These are phyloP conservation scores for Penicillium flavigenum DNA, from an alignment of 495 filamentous ascomycete species.

Conservation along the genomic window DNA sequence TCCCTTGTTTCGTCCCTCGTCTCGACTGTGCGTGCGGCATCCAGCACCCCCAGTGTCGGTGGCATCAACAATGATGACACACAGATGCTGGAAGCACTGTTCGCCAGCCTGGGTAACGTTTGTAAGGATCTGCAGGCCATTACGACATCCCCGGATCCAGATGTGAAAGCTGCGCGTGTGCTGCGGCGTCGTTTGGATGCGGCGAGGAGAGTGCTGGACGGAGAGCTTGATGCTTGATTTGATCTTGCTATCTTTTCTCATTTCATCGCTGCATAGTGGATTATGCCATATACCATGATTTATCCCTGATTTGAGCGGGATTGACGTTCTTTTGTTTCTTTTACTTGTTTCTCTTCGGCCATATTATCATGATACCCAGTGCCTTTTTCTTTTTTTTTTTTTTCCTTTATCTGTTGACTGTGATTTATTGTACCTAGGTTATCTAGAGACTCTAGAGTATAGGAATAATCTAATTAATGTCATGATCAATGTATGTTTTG, in stretches of 20 bases:
- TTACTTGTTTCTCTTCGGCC: conserved; percentile 8
- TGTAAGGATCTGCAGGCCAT: conserved; percentile 65
- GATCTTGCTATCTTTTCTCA: conserved; percentile 5
- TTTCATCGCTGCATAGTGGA: conserved; percentile 10
- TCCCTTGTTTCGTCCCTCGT: conserved; percentile 40
- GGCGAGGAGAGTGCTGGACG: conserved; percentile 70
- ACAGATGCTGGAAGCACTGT: conserved; percentile 71
- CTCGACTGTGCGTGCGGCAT: conserved; percentile 42
- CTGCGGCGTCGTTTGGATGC: conserved; percentile 70
- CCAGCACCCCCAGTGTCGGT: conserved; percentile 36
- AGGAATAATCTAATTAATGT: background rate
- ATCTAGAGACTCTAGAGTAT: background rate
- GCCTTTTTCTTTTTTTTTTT: background rate
- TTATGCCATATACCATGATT: conserved; percentile 20
- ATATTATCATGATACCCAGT: conserved; percentile 28
- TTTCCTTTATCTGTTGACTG: background rate
- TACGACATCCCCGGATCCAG: conserved; percentile 44
- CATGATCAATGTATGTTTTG: background rate
- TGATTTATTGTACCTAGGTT: background rate
- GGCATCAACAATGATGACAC: conserved; percentile 66
- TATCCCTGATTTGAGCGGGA: conserved; percentile 9
- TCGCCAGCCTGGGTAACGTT: conserved; percentile 69
- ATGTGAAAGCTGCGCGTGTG: conserved; percentile 58
- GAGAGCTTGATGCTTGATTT: conserved; percentile 48
- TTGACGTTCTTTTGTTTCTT: conserved; percentile 17